phyloP scores from a whole-genome alignment of 2,329 filamentous ascomycete genomes.

The Ceratocystis variospora region DNA sequence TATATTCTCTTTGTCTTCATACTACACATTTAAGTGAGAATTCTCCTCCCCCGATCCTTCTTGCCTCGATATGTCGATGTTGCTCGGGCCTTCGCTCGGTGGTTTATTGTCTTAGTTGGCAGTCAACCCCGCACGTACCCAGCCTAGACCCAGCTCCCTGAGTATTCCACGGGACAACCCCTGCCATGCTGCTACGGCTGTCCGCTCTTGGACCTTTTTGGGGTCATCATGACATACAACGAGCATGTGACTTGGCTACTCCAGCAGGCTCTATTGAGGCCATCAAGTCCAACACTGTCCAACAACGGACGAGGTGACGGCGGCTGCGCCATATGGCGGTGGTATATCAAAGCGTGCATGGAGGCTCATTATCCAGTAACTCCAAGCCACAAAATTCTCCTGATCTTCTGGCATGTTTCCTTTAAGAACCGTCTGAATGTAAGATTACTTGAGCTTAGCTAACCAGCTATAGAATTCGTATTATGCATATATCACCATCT shows the following conservation, averaged over 20 bases:
- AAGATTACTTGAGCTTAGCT: background rate
- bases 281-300: no score
- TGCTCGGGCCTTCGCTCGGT: constrained; percentile 5
- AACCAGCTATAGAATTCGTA: background rate
- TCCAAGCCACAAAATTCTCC: background rate
- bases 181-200: background rate
- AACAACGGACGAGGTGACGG: no score
- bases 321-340: no score
- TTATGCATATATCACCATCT: background rate
- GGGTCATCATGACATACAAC: background rate
- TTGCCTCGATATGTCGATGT: background rate
- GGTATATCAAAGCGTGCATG: background rate
- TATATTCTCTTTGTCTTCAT: background rate
- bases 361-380: background rate
- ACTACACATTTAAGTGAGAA: background rate
- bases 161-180: background rate
- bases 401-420: background rate
- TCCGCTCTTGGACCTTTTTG: background rate
- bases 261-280: no score
- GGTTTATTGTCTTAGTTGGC: constrained; percentile 1
- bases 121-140: background rate
- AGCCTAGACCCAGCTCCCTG: background rate
- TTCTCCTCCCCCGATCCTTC: background rate
- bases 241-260: background rate
- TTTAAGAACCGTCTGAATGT: background rate